Percentiles rank a stretch among this genome's conserved stretches.
Conservation (phyloP, 768 basidiomycete genomes). For the Cantharellus anzutake region DNA sequence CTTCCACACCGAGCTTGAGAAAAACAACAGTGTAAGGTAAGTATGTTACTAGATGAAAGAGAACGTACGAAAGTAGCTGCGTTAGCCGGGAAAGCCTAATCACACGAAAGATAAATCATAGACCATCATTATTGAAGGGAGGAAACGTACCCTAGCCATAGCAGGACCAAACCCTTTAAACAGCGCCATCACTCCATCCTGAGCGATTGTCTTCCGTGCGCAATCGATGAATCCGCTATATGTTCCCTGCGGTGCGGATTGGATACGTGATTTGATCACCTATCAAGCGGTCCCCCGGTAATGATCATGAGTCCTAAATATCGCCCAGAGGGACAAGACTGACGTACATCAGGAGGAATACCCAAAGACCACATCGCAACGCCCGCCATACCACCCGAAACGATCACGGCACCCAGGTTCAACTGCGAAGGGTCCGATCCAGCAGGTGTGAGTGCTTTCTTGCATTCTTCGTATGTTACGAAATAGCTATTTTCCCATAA, state of each 20-base stretch:
- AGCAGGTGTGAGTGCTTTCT: conserved; percentile 65
- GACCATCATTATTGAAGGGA: background rate
- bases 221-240: conserved; percentile 92
- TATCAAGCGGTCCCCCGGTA: conserved; percentile 15
- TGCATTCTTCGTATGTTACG: conserved; percentile 88
- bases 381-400: conserved; percentile 88
- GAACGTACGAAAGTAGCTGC: conserved; percentile 75
- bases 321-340: background rate
- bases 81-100: conserved; percentile 88
- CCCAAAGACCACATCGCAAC: conserved; percentile 97
- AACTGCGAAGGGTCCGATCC: conserved; percentile 65
- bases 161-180: conserved; percentile 98
- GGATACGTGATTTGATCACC: conserved; percentile 91
- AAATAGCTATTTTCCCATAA: conserved; percentile 48
- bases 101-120: background rate
- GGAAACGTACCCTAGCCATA: conserved; percentile 62
- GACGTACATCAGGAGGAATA: conserved; percentile 84
- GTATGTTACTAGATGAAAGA: conserved; percentile 10
- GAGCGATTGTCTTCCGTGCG: conserved; percentile 73
- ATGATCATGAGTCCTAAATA: background rate
- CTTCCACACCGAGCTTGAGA: conserved; percentile 73
- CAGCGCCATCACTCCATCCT: conserved; percentile 68
- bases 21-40: conserved; percentile 8
- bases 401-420: conserved; percentile 67
- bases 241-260: conserved; percentile 94